Base-by-base conservation (phyloP, 2,329 filamentous ascomycete species). In the Periconia sp. region DNA sequence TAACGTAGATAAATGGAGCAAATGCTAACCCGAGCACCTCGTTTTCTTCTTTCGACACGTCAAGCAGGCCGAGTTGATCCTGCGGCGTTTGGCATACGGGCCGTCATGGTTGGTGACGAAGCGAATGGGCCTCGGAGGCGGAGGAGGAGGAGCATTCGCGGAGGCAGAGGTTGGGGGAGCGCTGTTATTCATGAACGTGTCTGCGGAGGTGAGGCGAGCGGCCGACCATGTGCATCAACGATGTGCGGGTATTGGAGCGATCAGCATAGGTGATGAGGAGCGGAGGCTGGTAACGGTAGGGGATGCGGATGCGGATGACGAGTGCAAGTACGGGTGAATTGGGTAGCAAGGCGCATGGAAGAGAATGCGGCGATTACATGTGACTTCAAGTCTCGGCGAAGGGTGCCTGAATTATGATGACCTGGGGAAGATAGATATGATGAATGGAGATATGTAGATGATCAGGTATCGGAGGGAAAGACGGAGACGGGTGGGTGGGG, bases 1-100 rank as follows among this genome's bases (percentile, higher is more conserved):
- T 27, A 3, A 27, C 3, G 23, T 5, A 8, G 8, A 27, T 3
- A 27, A 8, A 27, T 3, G 23, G 23, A 73, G 14, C 67, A 74
- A 15, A 65, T 61, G 64, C 63, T 70, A 65, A 64, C 77, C 76
- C 15, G 75, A 77, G 56, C 78, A 81, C 43, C 77, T 76, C 55
- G 78, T 80, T 70, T 81, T 81, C 56, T 79, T 76, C 59, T 75
- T 75, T 9, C 78, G 70, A 58, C 78, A 81, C 18, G 77, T 79
- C 61, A 80, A 54, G 53, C 78, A 81, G 11, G 73, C 73, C 40
- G 72, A 70, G 57, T 74, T 75, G 60, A 76, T 75, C 53, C 73
- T 67, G 45, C 73, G 64, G 31, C 73, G 64, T 67, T 76, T 76
- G 37, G 73, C 72, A 56, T 76, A 75, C 48, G 73, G 73, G 13